phyloP scores from a whole-genome alignment of 2,329 filamentous ascomycete species.

The Aspergillus sp. region DNA sequence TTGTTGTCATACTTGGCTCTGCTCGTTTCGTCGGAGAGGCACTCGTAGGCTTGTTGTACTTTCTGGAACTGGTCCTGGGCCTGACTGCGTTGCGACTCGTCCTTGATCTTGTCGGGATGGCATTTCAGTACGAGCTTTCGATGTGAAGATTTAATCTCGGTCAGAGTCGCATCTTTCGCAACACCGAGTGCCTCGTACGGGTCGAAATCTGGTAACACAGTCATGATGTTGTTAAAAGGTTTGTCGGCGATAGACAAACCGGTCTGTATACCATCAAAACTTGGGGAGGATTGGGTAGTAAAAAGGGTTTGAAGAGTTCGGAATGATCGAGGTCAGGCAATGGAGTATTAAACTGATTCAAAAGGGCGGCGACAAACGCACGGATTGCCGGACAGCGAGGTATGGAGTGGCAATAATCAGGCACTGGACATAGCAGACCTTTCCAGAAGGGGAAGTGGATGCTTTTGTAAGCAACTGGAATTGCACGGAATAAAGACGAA shows the following conservation, averaged over 20 bases:
- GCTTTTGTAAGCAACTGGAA: slow-evolving; percentile 13
- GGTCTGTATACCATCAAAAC: slow-evolving; percentile 16
- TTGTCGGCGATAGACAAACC: slow-evolving; percentile 16
- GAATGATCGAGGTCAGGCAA: neutral
- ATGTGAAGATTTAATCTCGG: slow-evolving; percentile 76
- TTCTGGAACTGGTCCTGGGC: slow-evolving; percentile 88
- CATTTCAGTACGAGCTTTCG: slow-evolving; percentile 84
- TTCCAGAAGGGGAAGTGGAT: slow-evolving; percentile 8
- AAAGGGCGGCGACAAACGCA: slow-evolving; percentile 11
- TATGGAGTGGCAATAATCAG: slow-evolving; percentile 20
- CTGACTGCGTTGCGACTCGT: slow-evolving; percentile 70
- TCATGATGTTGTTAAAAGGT: slow-evolving; percentile 23
- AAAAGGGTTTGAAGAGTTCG: neutral
- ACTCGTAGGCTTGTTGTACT: slow-evolving; percentile 90
- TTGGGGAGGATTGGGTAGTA: neutral
- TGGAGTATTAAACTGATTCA: slow-evolving; percentile 12
- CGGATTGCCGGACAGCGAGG: slow-evolving; percentile 8
- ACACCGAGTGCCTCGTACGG: slow-evolving; percentile 79
- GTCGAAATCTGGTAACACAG: slow-evolving; percentile 53
- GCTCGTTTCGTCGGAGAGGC: slow-evolving; percentile 74
- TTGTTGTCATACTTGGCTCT: slow-evolving; percentile 76
- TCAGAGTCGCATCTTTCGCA: slow-evolving; percentile 65
- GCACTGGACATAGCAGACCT: slow-evolving; percentile 13
- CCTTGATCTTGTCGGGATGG: slow-evolving; percentile 87
- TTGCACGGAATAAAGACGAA: slow-evolving; percentile 18